These are phyloP conservation scores for Tuber aestivum DNA, from an alignment of 495 filamentous ascomycete species.

Conservation along the genomic window DNA sequence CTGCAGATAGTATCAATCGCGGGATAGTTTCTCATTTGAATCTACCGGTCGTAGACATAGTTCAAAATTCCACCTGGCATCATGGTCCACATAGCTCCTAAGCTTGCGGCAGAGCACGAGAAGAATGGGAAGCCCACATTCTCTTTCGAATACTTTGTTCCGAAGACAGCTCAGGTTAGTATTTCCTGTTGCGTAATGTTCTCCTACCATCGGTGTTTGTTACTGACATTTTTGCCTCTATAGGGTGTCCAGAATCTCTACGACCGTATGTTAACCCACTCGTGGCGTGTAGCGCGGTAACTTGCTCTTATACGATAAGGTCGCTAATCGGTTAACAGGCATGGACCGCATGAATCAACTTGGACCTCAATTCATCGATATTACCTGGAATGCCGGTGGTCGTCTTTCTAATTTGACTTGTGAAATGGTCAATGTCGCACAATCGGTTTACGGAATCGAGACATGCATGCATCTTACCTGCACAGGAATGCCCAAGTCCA, in stretches of 20 bases:
- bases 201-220: not conserved
- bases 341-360: slow-evolving; percentile 98
- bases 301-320: not conserved
- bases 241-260: slow-evolving; percentile 98
- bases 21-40: slow-evolving; percentile 1
- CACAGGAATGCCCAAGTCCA: slow-evolving; percentile 91
- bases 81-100: slow-evolving; percentile 74
- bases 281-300: not conserved
- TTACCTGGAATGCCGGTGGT: slow-evolving; percentile 98
- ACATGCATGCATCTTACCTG: slow-evolving; percentile 99
- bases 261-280: slow-evolving; percentile 55
- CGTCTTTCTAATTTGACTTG: slow-evolving; percentile 83
- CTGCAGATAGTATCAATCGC: not conserved
- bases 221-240: slow-evolving; percentile 6
- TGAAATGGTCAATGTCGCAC: slow-evolving; percentile 96
- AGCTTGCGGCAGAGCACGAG: slow-evolving; percentile 62
- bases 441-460: slow-evolving; percentile 93
- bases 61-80: not conserved
- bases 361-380: slow-evolving; percentile 91
- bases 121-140: slow-evolving; percentile 68
- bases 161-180: slow-evolving; percentile 82
- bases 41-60: not conserved
- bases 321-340: slow-evolving; percentile 37
- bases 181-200: not conserved
- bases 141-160: slow-evolving; percentile 99